Evolutionary conservation across 2,329 filamentous ascomycete species (phyloP).

Genomic region (Diaporthe sp.): DNA sequence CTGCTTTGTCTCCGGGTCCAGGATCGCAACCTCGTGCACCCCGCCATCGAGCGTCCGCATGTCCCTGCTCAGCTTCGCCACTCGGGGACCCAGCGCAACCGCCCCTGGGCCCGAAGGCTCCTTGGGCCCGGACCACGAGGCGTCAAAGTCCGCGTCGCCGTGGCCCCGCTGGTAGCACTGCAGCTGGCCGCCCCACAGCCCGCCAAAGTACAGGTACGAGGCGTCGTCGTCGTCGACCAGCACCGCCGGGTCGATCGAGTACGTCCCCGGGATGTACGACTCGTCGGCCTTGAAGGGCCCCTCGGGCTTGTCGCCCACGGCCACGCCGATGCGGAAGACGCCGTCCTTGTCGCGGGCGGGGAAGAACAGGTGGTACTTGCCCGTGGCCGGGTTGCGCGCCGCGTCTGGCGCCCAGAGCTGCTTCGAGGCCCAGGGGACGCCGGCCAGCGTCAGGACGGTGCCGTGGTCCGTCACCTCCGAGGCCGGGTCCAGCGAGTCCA

Average conservation of each 20-base stretch:
- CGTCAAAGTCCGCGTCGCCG: slow-evolving; percentile 61
- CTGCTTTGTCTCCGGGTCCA: slow-evolving; percentile 69
- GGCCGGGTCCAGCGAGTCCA: slow-evolving; percentile 53
- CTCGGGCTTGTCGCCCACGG: slow-evolving; percentile 69
- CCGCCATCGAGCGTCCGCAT: slow-evolving; percentile 69
- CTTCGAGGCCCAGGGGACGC: slow-evolving; percentile 81
- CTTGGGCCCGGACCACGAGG: slow-evolving; percentile 62
- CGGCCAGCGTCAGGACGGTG: slow-evolving; percentile 70
- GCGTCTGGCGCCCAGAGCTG: slow-evolving; percentile 87
- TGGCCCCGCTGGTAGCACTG: slow-evolving; percentile 75
- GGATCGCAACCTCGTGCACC: slow-evolving; percentile 71
- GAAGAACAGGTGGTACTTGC: slow-evolving; percentile 81
- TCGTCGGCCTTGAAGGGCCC: slow-evolving; percentile 77
- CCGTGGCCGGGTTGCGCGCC: slow-evolving; percentile 66
- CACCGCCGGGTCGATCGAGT: slow-evolving; percentile 80
- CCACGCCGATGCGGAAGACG: slow-evolving; percentile 81
- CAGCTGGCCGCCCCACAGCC: slow-evolving; percentile 83
- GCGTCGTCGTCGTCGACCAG: slow-evolving; percentile 76
- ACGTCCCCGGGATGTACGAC: slow-evolving; percentile 74
- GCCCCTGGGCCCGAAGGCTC: slow-evolving; percentile 68
- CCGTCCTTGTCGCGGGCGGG: slow-evolving; percentile 77
- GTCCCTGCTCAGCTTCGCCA: slow-evolving; percentile 70
- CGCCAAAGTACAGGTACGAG: slow-evolving; percentile 80
- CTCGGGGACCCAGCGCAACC: slow-evolving; percentile 72
- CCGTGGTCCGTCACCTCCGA: slow-evolving; percentile 75